Percentiles rank a stretch among this genome's conserved stretches.
phyloP scores from a whole-genome alignment of 306 rosid genomes.

The Nissolia schottii region DNA sequence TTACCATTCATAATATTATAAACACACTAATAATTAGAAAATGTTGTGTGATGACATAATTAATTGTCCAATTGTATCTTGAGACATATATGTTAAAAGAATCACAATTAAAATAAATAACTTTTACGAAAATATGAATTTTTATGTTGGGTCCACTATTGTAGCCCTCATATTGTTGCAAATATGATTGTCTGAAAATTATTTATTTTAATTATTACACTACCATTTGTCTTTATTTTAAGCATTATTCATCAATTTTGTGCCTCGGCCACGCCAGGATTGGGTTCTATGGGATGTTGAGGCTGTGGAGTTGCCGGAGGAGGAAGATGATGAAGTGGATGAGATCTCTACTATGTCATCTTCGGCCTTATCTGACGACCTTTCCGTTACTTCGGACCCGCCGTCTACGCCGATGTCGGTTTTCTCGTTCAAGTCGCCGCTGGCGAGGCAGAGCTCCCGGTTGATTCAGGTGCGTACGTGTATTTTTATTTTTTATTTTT shows the following conservation, averaged over 20 bases:
- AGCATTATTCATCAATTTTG: background rate
- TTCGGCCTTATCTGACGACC: conserved; percentile 42
- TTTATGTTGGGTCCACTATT: too few relatives aligned
- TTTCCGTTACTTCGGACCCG: conserved; percentile 18
- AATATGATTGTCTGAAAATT: too few relatives aligned
- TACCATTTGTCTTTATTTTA: too few relatives aligned
- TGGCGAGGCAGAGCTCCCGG: conserved; percentile 2
- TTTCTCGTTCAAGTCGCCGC: conserved; percentile 12
- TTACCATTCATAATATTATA: too few relatives aligned
- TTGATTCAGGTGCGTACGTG: conserved; percentile 4
- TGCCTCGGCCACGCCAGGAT: conserved; percentile 35
- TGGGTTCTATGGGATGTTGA: conserved; percentile 76
- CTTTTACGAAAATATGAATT: too few relatives aligned
- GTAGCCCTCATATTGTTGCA: too few relatives aligned
- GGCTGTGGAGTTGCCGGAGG: conserved; percentile 23
- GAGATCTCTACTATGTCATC: conserved; percentile 30
- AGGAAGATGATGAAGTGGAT: conserved; percentile 23
- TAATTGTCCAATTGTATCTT: too few relatives aligned
- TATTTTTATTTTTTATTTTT: background rate
- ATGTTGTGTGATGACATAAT: too few relatives aligned
- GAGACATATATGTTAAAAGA: too few relatives aligned
- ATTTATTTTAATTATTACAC: too few relatives aligned
- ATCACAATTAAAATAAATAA: too few relatives aligned
- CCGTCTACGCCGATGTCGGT: conserved; percentile 51
- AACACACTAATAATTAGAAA: too few relatives aligned